Evolutionary conservation across 208 protist species (phyloP).

Genomic region (Leishmania lainsoni): DNA sequence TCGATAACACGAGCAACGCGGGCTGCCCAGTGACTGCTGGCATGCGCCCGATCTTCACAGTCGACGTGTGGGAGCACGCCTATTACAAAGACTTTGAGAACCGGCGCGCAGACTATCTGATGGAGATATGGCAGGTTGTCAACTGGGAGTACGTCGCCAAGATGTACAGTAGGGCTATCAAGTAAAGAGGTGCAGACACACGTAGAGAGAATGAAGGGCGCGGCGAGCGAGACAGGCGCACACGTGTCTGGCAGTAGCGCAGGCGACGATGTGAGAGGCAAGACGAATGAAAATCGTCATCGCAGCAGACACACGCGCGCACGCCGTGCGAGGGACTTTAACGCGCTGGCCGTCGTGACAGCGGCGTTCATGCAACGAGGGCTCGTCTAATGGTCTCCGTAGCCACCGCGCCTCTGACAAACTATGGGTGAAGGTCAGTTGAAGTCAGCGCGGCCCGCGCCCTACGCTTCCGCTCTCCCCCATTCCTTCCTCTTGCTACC

Average conservation of each 20-base stretch:
- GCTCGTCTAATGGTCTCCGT: background rate
- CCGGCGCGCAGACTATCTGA: slow-evolving; percentile 87
- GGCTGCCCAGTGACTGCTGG: slow-evolving; percentile 74
- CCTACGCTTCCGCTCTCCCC: background rate
- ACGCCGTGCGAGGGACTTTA: background rate
- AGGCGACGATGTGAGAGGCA: background rate
- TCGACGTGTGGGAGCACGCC: slow-evolving; percentile 95
- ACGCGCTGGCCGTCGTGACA: background rate
- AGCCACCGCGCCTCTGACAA: background rate
- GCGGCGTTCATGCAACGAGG: background rate
- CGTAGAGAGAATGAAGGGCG: background rate
- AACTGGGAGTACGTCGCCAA: slow-evolving; percentile 89
- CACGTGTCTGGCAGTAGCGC: background rate
- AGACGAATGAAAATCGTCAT: background rate
- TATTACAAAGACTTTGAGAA: slow-evolving; percentile 96
- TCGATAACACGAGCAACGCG: slow-evolving; percentile 92
- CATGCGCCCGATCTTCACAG: slow-evolving; percentile 85
- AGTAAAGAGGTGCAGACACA: slow-evolving; percentile 15
- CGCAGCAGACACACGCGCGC: background rate
- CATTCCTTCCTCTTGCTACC: background rate
- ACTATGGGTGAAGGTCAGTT: background rate
- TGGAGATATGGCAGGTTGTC: slow-evolving; percentile 87
- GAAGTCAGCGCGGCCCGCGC: background rate
- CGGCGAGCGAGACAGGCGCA: background rate
- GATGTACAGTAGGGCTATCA: slow-evolving; percentile 52